A percentile compares a stretch with the other conserved stretches of the same genome.
Conservation (phyloP, 169 alveolate species). For the Plasmodium gonderi region DNA sequence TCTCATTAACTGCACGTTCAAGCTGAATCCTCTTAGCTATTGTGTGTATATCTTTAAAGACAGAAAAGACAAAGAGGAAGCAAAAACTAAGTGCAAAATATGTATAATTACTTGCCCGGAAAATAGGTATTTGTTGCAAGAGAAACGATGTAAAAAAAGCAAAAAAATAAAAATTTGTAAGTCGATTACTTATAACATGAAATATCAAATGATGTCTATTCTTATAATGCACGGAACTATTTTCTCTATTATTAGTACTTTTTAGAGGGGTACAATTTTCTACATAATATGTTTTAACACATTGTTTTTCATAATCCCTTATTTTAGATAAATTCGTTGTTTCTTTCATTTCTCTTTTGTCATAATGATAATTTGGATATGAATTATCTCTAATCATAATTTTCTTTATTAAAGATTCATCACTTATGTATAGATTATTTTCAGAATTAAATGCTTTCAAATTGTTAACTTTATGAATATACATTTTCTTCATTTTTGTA, state of each 20-base stretch:
- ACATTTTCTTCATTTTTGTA: slow-evolving; percentile 1
- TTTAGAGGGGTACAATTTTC: not conserved
- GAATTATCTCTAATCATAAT: slow-evolving; percentile 1
- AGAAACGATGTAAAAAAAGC: slow-evolving; percentile 2
- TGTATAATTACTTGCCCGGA: slow-evolving; percentile 6
- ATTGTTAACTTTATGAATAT: slow-evolving; percentile 17
- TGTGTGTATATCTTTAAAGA: slow-evolving; percentile 2
- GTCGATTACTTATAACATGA: not conserved
- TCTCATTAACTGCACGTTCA: not conserved
- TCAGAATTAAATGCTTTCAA: slow-evolving; percentile 13
- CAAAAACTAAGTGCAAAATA: slow-evolving; percentile 5
- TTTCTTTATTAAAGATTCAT: slow-evolving; percentile 30
- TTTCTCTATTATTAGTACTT: not conserved
- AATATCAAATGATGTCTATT: not conserved
- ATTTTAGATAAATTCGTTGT: not conserved
- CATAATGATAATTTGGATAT: not conserved
- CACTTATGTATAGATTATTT: slow-evolving; percentile 42
- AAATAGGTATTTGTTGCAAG: slow-evolving; percentile 3
- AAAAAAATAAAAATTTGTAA: not conserved
- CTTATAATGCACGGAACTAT: not conserved
- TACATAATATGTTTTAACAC: not conserved
- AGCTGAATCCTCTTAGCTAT: not conserved
- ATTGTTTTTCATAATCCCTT: slow-evolving; percentile 4
- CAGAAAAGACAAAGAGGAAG: not conserved
- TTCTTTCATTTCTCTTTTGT: slow-evolving; percentile 2